phyloP scores from a whole-genome alignment of 2,329 filamentous ascomycete species.

The Geosmithia putterillii region DNA sequence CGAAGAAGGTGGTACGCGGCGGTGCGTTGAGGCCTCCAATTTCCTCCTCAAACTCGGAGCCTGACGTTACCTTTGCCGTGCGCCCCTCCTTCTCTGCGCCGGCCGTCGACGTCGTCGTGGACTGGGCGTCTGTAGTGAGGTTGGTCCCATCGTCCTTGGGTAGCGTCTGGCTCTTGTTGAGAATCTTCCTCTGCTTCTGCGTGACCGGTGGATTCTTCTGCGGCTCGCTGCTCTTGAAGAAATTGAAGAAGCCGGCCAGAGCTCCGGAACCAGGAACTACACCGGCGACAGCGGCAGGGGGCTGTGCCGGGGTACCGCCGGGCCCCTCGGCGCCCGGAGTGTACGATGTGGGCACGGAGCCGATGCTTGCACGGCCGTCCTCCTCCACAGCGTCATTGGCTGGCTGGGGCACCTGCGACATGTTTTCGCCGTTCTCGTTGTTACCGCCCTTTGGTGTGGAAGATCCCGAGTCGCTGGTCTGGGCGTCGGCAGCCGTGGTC shows the following conservation, averaged over 20 bases:
- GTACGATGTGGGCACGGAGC: slow-evolving; percentile 24
- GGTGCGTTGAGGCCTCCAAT: slow-evolving; percentile 50
- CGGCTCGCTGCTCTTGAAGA: slow-evolving; percentile 53
- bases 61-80: slow-evolving; percentile 31
- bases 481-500: slow-evolving; percentile 11
- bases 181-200: slow-evolving; percentile 56
- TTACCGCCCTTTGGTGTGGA: slow-evolving; percentile 23
- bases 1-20: slow-evolving; percentile 85
- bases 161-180: slow-evolving; percentile 67
- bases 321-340: slow-evolving; percentile 8
- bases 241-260: slow-evolving; percentile 54
- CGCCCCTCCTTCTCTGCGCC: neutral
- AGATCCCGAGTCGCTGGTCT: slow-evolving; percentile 17
- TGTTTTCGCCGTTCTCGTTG: slow-evolving; percentile 14
- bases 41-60: slow-evolving; percentile 33
- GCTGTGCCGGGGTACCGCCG: neutral
- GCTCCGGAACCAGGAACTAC: slow-evolving; percentile 20
- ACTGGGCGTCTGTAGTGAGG: neutral
- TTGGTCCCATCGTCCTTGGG: slow-evolving; percentile 1
- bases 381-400: slow-evolving; percentile 51
- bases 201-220: slow-evolving; percentile 35
- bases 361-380: slow-evolving; percentile 50
- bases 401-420: slow-evolving; percentile 58
- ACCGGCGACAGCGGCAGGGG: slow-evolving; percentile 4
- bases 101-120: neutral